These are phyloP conservation scores for Dictyostelium purpureum DNA, from an alignment of 78 protist genomes.

Conservation along the genomic window DNA sequence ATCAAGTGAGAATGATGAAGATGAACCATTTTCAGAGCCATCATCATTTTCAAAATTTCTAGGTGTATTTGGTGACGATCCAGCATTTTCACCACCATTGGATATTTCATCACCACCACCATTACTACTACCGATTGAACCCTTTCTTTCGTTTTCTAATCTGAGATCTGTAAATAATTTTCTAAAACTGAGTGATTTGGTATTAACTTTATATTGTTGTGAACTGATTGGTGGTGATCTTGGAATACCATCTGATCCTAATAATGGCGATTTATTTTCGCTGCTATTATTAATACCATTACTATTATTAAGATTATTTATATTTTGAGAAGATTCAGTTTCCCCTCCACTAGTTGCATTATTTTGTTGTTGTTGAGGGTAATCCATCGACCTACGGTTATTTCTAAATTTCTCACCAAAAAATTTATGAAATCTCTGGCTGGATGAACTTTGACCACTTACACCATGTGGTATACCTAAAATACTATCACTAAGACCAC, in stretches of 20 bases:
- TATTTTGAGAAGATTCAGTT: neutral
- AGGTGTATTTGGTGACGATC: constrained; percentile 4
- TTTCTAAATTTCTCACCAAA: constrained; percentile 36
- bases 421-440: constrained; percentile 41
- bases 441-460: neutral
- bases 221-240: neutral
- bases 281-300: neutral
- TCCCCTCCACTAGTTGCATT: neutral
- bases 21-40: constrained; percentile 10
- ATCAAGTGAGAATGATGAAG: neutral
- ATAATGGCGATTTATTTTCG: neutral
- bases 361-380: neutral
- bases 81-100: neutral
- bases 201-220: neutral
- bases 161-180: constrained; percentile 13
- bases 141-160: constrained; percentile 13
- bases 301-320: too few species aligned
- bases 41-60: neutral
- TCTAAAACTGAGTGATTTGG: constrained; percentile 13
- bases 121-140: neutral
- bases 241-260: neutral
- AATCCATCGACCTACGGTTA: neutral
- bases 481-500: constrained; percentile 61
- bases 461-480: constrained; percentile 33
- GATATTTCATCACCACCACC: neutral